A percentile compares a stretch with the other conserved stretches of the same genome.
Evolutionary conservation across 2,329 filamentous ascomycete genomes (phyloP).

Genomic region (Talaromyces pinophilus): DNA sequence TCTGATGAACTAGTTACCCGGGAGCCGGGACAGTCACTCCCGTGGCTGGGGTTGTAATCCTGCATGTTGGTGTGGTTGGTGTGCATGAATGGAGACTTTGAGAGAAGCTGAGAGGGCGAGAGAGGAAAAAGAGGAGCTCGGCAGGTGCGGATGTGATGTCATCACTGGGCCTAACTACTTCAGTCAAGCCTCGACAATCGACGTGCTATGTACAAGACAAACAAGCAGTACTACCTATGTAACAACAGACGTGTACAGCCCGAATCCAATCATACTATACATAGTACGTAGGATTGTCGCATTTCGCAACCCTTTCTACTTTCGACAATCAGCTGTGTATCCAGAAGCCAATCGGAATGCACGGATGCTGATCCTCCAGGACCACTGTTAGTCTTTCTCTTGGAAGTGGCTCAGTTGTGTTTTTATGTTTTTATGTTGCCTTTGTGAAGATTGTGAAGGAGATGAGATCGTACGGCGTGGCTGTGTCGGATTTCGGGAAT

Average conservation of each 20-base stretch:
- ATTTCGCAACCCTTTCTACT: not conserved
- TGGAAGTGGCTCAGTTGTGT: not conserved
- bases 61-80: not conserved
- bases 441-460: not conserved
- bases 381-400: not conserved
- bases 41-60: not conserved
- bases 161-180: not conserved
- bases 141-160: conserved; percentile 1
- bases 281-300: not conserved
- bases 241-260: not conserved
- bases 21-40: no score
- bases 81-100: not conserved
- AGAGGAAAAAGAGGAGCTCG: not conserved
- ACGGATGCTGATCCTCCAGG: not conserved
- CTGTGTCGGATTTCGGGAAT: not conserved
- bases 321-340: not conserved
- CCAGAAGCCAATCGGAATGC: conserved; percentile 1
- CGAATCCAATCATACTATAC: not conserved
- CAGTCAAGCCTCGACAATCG: not conserved
- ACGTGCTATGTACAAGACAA: not conserved
- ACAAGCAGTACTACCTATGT: not conserved
- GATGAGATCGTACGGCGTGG: not conserved
- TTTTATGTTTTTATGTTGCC: no score
- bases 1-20: not conserved
- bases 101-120: not conserved